Conservation (phyloP, 768 basidiomycete genomes). For the Leccinum boreale region DNA sequence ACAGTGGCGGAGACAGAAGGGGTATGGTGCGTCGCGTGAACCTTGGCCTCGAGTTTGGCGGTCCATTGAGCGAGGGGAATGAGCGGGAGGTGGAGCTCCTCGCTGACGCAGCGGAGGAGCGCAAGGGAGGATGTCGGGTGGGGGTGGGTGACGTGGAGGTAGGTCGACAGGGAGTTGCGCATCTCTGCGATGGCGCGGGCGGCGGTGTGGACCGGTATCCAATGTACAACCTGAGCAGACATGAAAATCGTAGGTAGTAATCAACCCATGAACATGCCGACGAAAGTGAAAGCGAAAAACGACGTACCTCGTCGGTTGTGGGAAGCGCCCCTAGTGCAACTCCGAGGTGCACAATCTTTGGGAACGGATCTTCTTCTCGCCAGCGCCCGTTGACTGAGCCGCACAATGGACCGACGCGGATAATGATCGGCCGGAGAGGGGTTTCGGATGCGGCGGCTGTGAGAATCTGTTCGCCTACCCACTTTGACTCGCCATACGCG, state of each 20-base stretch:
- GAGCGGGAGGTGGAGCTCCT: conserved; percentile 8
- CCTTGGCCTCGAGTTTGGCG: conserved; percentile 3
- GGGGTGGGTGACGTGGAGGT: conserved; percentile 14
- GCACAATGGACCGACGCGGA: conserved; percentile 39
- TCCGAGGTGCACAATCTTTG: conserved; percentile 28
- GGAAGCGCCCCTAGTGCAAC: conserved; percentile 19
- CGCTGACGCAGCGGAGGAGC: conserved; percentile 8
- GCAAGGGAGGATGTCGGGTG: conserved; percentile 2
- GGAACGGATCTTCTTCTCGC: conserved; percentile 39
- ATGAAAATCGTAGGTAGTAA: neutral
- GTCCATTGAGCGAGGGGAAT: conserved; percentile 12
- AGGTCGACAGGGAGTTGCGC: conserved; percentile 6
- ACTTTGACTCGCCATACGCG: conserved; percentile 18
- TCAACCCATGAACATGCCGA: neutral
- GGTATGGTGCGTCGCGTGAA: neutral
- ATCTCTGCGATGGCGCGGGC: conserved; percentile 15
- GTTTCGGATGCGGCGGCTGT: conserved; percentile 14
- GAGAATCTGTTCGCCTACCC: conserved; percentile 25
- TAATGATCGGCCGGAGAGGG: conserved; percentile 22
- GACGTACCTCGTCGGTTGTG: conserved; percentile 19
- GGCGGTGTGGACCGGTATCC: conserved; percentile 14
- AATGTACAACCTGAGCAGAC: conserved; percentile 4
- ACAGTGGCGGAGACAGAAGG: neutral
- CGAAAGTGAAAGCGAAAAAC: neutral
- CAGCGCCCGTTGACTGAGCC: conserved; percentile 37